A percentile compares a stretch with the other conserved stretches of the same genome.
Evolutionary conservation across 2,329 filamentous ascomycete species (phyloP).

Genomic region (Pleoardoris graminearum): DNA sequence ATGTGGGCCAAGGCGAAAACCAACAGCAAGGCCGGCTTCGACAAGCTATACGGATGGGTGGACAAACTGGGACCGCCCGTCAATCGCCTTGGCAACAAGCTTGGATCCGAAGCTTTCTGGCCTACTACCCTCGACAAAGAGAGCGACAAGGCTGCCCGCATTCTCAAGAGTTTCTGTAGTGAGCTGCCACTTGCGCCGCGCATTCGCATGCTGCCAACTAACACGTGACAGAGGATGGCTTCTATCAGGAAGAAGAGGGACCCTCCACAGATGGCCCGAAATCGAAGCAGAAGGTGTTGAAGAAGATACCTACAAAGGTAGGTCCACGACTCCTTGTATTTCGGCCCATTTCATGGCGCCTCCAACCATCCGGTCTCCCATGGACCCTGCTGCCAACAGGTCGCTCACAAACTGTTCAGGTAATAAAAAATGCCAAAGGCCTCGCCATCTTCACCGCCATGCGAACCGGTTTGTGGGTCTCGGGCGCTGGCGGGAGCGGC

Average conservation of each 20-base stretch:
- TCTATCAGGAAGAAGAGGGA: constrained; percentile 62
- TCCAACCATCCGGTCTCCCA: background rate
- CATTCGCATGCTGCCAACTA: constrained; percentile 15
- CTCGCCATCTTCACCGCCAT: constrained; percentile 95
- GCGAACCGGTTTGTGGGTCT: constrained; percentile 89
- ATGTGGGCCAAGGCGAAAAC: constrained; percentile 45
- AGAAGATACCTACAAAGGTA: constrained; percentile 76
- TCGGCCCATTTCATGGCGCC: background rate
- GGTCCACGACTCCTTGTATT: constrained; percentile 6
- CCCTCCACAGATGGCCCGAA: constrained; percentile 55
- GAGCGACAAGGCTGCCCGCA: constrained; percentile 87
- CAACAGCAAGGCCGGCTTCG: constrained; percentile 58
- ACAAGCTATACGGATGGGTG: constrained; percentile 69
- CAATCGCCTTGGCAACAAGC: constrained; percentile 78
- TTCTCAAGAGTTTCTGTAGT: constrained; percentile 89
- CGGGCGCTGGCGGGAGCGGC: constrained; percentile 86
- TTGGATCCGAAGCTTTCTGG: constrained; percentile 83
- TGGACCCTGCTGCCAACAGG: background rate
- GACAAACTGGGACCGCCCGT: constrained; percentile 75
- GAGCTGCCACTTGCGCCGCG: constrained; percentile 46
- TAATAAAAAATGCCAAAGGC: constrained; percentile 86
- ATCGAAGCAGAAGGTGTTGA: constrained; percentile 66
- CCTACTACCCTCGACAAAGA: constrained; percentile 84
- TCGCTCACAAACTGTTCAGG: constrained; percentile 46
- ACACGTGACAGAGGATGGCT: constrained; percentile 62